Base-by-base conservation (phyloP, 1,284 basidiomycete genomes). In the Athelia sp. region DNA sequence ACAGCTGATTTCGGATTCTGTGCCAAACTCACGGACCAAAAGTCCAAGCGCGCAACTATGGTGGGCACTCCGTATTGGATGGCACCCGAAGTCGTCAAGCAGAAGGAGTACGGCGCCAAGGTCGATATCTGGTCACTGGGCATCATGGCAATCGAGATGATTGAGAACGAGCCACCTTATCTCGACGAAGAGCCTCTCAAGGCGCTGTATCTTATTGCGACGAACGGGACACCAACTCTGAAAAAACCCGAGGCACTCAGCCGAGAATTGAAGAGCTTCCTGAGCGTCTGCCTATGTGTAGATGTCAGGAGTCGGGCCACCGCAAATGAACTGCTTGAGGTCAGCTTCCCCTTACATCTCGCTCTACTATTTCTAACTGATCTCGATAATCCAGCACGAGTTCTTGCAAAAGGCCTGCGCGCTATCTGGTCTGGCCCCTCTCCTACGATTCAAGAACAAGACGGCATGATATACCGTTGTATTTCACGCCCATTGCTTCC, bases 71-170 rank as follows among this genome's bases (percentile, higher is more conserved):
- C 96, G 0, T 98, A 98, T 71, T 98, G 96, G 96, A 99, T 99
- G 96, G 96, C 96, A 1, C 96, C 96, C 6, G 96, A 99, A 68
- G 95, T 99, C 48, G 95, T 99, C 63, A 98, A 98, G 75, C 94
- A 98, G 68, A 98, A 98, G 68, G 95, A 98, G 68, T 99, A 99
- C 64, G 96, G 95, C 23, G 90, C 95, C 36, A 99, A 98, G 69
- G 96, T 99, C 23, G 97, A 99, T 61, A 96, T 99, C 51, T 99
- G 96, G 96, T 97, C 93, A 3, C 76, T 98, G 11, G 96, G 96
- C 4, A 98, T 98, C 74, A 98, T 98, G 95, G 94, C 93, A 1
- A 98, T 99, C 61, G 96, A 99, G 72, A 99, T 99, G 96, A 98
- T 99, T 60, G 97, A 99, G 68, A 95, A 95, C 65, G 96, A 99